phyloP scores from a whole-genome alignment of 805 yeast genomes.

The Yamadazyma insecticola region DNA sequence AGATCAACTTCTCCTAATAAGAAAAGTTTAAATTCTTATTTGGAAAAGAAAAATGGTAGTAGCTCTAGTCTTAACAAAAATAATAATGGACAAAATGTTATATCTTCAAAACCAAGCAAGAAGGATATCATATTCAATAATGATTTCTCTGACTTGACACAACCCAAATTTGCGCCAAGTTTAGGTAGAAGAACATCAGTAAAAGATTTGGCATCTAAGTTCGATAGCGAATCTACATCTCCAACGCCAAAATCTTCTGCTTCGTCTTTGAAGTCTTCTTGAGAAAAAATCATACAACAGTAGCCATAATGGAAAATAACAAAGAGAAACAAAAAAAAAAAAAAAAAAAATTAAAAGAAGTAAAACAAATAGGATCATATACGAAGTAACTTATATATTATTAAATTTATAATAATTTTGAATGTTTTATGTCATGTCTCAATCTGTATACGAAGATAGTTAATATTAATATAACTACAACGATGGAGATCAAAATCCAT shows the following conservation, averaged over 20 bases:
- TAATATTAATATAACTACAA: conserved; percentile 35
- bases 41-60: conserved; percentile 6
- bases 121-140: conserved; percentile 23
- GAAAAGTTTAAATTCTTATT: conserved; percentile 21
- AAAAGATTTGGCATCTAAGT: conserved; percentile 26
- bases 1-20: conserved; percentile 39
- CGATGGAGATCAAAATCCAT: conserved; percentile 40
- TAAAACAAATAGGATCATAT: too few species aligned
- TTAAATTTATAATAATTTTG: conserved; percentile 44
- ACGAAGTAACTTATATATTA: conserved; percentile 1
- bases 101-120: conserved; percentile 17
- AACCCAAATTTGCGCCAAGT: conserved; percentile 24
- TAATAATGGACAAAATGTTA: too few species aligned
- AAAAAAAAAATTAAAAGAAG: too few species aligned
- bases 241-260: conserved; percentile 13
- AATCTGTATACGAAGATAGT: conserved; percentile 47
- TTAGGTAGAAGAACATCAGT: conserved; percentile 29
- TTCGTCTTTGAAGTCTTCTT: conserved; percentile 9
- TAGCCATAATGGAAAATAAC: too few species aligned
- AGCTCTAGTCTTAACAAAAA: conserved; percentile 1
- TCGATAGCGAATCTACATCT: conserved; percentile 15
- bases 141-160: conserved; percentile 16
- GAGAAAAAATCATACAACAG: neutral
- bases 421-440: conserved; percentile 59
- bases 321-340: too few species aligned